These are phyloP conservation scores for Coix lacrymajobi DNA, from an alignment of 176 grass and related monocot species.

Conservation along the genomic window DNA sequence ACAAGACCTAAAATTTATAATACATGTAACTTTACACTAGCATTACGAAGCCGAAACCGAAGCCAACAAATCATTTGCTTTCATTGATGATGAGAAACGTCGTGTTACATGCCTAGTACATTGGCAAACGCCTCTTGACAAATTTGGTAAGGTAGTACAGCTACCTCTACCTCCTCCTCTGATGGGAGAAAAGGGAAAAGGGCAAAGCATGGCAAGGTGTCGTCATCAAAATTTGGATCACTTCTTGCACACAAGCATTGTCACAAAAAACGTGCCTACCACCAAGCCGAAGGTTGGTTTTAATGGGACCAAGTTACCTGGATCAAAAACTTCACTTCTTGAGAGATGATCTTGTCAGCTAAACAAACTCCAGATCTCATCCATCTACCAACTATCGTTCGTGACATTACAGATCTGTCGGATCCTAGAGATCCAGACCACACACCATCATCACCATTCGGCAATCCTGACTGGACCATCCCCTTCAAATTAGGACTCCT, in stretches of 20 bases:
- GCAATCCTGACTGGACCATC: background rate
- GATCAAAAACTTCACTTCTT: background rate
- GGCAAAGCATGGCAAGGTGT: background rate
- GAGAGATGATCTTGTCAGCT: background rate
- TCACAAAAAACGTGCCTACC: background rate
- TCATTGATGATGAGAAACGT: background rate
- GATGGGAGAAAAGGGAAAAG: background rate
- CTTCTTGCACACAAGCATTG: background rate
- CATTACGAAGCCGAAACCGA: background rate
- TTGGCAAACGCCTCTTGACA: background rate
- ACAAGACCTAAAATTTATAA: background rate
- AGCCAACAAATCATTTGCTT: background rate
- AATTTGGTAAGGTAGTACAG: background rate
- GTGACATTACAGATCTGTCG: background rate
- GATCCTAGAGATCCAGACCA: background rate
- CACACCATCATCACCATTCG: background rate
- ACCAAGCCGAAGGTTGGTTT: background rate
- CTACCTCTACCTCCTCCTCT: background rate
- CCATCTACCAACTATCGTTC: background rate
- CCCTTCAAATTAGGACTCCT: too few species aligned
- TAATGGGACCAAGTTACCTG: background rate
- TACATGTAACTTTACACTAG: background rate
- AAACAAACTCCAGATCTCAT: background rate
- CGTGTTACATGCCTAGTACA: background rate
- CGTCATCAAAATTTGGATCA: constrained; percentile 18